Evolutionary conservation across 2,329 filamentous ascomycete genomes (phyloP), one percentile per base, ranked within the genome.

Genomic region (Coleophoma crateriformis): DNA sequence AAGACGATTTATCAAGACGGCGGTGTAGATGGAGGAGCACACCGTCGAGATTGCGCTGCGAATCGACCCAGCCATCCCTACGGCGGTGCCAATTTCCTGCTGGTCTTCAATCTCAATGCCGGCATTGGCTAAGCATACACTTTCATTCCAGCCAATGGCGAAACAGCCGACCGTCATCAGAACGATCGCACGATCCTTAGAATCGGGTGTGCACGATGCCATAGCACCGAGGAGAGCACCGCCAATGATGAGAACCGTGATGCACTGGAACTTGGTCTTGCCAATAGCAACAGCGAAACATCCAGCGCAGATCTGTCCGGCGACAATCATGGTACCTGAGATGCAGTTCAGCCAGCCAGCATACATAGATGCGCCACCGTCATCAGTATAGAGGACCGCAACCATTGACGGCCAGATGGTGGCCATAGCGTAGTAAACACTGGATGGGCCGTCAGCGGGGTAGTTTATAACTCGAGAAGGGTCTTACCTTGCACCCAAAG

Each of bases 401-500:
- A 68, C 62, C 62, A 67, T 67, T 14, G 54, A 53, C 1, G 67
- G 66, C 66, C 66, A 69, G 15, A 69, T 61, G 19, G 68, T 64
- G 20, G 66, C 64, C 33, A 68, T 62, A 38, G 64, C 67, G 45
- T 68, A 69, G 56, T 68, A 69, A n/a, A 67, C 60, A 41, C 63
- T 64, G n/a, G 7, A 38, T 37, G 8, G 35, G 12, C 35, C 2
- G 13, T 38, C 35, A 38, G 13, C 15, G 6, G 15, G 3, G 35
- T 3, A 38, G 2, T 27, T 27, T 4, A 27, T 27, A 27, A 7
- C 8, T 27, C 6, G 27, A 27, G 27, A 27, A 27, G 8, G 6
- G 8, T 27, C 35, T n/a, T 38, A 38, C 35, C 35, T 42, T 22
- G 67, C 67, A 15, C 65, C 67, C 3, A 69, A 56, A 15, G 64